A percentile compares a stretch with the other conserved stretches of the same genome.
Evolutionary conservation across 257 asterid genomes (phyloP).

Genomic region (Mitragyna speciosa): DNA sequence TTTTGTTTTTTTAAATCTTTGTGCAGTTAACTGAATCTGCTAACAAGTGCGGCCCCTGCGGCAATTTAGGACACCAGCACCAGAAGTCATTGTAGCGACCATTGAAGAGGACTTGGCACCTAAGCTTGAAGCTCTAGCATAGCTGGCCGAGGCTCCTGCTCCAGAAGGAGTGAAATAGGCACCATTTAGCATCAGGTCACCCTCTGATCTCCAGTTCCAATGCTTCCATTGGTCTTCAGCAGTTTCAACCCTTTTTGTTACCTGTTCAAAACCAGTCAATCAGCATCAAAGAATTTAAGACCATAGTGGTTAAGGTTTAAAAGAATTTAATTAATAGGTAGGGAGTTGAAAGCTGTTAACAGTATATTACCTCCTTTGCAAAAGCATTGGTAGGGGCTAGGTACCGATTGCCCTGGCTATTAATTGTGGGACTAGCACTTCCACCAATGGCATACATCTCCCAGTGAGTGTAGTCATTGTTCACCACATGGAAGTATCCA

Average conservation of each 20-base stretch:
- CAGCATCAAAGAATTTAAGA: background rate
- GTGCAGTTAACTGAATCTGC: conserved; percentile 24
- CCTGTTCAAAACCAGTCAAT: conserved; percentile 44
- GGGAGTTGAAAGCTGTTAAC: conserved; percentile 2
- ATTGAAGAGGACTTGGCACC: conserved; percentile 93
- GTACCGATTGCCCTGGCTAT: conserved; percentile 90
- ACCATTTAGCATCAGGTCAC: conserved; percentile 87
- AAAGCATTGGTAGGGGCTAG: conserved; percentile 72
- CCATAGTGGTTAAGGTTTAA: background rate
- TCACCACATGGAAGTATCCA: conserved; percentile 93
- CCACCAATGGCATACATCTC: conserved; percentile 98
- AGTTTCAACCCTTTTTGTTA: conserved; percentile 87
- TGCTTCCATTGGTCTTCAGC: conserved; percentile 61
- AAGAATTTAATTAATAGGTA: background rate
- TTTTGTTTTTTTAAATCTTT: too few species aligned
- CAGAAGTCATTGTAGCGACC: conserved; percentile 68
- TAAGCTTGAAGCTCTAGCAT: conserved; percentile 95
- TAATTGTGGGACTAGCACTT: conserved; percentile 85
- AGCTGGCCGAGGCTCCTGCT: conserved; percentile 90
- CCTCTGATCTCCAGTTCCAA: conserved; percentile 97
- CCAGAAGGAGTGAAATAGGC: conserved; percentile 93
- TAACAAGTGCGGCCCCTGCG: conserved; percentile 73
- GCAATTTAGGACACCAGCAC: conserved; percentile 79
- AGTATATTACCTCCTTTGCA: conserved; percentile 70
- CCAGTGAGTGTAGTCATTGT: conserved; percentile 97